These are phyloP conservation scores for Suhomyces kilbournensis DNA, from an alignment of 805 yeast species.

Conservation along the genomic window DNA sequence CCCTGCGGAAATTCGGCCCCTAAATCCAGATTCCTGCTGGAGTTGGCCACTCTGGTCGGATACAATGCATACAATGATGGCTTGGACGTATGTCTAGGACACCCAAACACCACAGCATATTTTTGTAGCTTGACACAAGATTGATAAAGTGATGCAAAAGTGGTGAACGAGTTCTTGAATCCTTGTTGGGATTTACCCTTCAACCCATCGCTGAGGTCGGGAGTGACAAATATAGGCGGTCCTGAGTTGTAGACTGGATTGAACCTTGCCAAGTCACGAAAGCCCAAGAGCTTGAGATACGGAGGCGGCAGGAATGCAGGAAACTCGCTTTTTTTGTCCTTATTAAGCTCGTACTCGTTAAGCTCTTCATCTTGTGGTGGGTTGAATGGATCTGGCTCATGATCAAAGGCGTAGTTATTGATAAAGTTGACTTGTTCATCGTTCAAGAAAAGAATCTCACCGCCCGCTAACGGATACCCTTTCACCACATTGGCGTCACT, in stretches of 20 bases:
- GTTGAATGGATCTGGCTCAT: constrained; percentile 12
- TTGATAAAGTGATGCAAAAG: constrained; percentile 66
- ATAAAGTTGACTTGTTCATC: constrained; percentile 26
- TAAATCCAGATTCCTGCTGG: constrained; percentile 14
- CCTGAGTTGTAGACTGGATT: constrained; percentile 51
- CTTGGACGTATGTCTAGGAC: constrained; percentile 46
- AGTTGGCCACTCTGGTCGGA: constrained; percentile 42
- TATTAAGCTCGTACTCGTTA: neutral
- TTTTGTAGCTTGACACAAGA: constrained; percentile 49
- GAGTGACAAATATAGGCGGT: constrained; percentile 62
- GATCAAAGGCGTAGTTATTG: constrained; percentile 35
- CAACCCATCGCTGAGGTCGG: constrained; percentile 50
- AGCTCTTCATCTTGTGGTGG: neutral
- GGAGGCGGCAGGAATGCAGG: constrained; percentile 34
- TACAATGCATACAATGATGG: constrained; percentile 60
- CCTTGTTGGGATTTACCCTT: constrained; percentile 26
- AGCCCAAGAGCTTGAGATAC: constrained; percentile 64
- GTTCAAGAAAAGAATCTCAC: constrained; percentile 23
- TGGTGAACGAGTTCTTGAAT: constrained; percentile 58
- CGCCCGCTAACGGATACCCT: constrained; percentile 18
- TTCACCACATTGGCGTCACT: constrained; percentile 43
- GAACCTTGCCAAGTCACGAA: constrained; percentile 46
- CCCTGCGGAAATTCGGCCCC: constrained; percentile 60
- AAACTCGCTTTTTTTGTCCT: neutral
- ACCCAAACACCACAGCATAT: constrained; percentile 75